Base-by-base conservation (phyloP, 2,329 filamentous ascomycete species). In the Talaromyces verruculosus region DNA sequence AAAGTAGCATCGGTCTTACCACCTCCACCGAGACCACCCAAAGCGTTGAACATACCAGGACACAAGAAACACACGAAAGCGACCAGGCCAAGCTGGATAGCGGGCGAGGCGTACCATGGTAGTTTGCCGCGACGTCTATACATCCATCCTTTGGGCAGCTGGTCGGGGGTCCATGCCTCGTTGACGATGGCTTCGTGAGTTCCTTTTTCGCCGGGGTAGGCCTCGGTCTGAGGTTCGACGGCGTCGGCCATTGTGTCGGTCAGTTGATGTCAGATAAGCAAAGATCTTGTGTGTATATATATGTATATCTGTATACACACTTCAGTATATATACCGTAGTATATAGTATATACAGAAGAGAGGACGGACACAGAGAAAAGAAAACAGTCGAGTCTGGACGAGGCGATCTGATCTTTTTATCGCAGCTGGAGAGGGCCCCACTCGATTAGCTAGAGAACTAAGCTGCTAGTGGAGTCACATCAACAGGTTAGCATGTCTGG, bases 51-150 rank as follows among this genome's bases (percentile, higher is more conserved):
- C 85, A 89, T 88, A 71, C 87, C 87, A 0, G 88, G 88, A 73
- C 88, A 90, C 69, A 89, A 73, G 80, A 90, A 89, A 73, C 87
- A 89, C 47, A 89, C 86, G 65, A 89, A 81, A 58, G 87, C 81
- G 65, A 92, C 88, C 83, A 91, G 85, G 68, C 88, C 74, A 49
- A 92, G 83, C 79, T 92, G 89, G 66, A 88, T 78, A 72, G 85
- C 85, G 30, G 90, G 90, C 67, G 89, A 91, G 47, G 89, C 89
- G 30, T 89, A 92, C 84, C 87, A 91, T 49, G 79, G 77, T 5
- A 88, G 64, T 67, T 83, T 81, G 58, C 78, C 81, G 72, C 84
- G 74, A 49, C 81, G 78, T 72, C 84, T 86, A 82, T 91, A 91
- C 77, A 86, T 88, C 73, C 74, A 73, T 53, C 65, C 65, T 8